A percentile compares a stretch with the other conserved stretches of the same genome.
These are phyloP conservation scores for Alternaria solani DNA, from an alignment of 2,329 filamentous ascomycete species.

Conservation along the genomic window DNA sequence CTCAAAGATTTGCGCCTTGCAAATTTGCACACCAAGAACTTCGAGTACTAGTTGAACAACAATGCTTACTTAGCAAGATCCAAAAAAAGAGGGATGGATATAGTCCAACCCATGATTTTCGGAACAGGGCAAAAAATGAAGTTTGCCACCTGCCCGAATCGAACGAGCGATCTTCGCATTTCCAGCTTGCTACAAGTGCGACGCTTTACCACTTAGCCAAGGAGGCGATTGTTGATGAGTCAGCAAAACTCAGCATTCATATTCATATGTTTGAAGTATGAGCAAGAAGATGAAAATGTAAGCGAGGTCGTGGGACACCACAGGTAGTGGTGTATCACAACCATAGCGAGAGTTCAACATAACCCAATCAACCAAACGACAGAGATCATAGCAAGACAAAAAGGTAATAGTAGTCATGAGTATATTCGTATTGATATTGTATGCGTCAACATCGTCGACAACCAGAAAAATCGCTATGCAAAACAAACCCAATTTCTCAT, in stretches of 20 bases:
- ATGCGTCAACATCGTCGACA: not conserved
- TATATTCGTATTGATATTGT: not conserved
- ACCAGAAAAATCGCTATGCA: not conserved
- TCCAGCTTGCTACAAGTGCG: slow-evolving; percentile 9
- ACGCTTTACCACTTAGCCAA: slow-evolving; percentile 18
- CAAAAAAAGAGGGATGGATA: too few species aligned
- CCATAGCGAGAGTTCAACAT: not conserved
- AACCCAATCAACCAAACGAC: not conserved
- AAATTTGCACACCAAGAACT: not conserved
- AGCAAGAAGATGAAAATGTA: not conserved
- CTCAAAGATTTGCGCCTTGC: not conserved
- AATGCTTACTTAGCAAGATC: too few species aligned
- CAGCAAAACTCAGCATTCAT: not conserved
- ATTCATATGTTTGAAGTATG: too few species aligned
- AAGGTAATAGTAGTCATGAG: not conserved
- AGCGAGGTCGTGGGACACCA: not conserved
- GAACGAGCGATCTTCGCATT: slow-evolving; percentile 18
- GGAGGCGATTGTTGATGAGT: not conserved
- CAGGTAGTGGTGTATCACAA: not conserved
- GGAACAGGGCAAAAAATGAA: not conserved
- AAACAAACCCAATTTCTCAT: not conserved
- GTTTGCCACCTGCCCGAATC: slow-evolving; percentile 7
- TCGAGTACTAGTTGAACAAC: too few species aligned
- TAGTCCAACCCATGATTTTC: too few species aligned
- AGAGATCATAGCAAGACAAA: not conserved